phyloP scores from a whole-genome alignment of 1,284 basidiomycete genomes.

The Apiotrichum porosum region DNA sequence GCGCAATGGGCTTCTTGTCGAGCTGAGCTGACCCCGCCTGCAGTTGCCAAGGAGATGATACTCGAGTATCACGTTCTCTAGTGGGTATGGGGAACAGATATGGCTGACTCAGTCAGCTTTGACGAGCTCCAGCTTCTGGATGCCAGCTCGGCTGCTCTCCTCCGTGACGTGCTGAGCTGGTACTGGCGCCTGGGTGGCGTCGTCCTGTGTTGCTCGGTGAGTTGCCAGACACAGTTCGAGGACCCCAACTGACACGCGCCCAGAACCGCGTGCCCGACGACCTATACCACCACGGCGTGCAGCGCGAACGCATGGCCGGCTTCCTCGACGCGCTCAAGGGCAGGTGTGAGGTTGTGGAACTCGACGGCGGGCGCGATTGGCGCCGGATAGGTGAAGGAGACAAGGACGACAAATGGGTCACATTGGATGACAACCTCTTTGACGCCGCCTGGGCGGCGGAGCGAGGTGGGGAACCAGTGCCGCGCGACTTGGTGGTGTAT shows the following conservation, averaged over 20 bases:
- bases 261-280: conserved; percentile 63
- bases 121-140: conserved; percentile 71
- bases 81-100: conserved; percentile 53
- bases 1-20: too few species aligned
- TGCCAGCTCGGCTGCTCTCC: conserved; percentile 60
- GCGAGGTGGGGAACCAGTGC: conserved; percentile 8
- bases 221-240: too few species aligned
- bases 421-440: conserved; percentile 31
- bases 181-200: conserved; percentile 72
- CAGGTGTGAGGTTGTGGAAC: conserved; percentile 59
- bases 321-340: conserved; percentile 62
- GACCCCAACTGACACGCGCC: too few species aligned
- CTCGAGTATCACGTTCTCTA: conserved; percentile 50
- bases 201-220: conserved; percentile 53
- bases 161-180: conserved; percentile 67
- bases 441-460: conserved; percentile 35
- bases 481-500: conserved; percentile 49
- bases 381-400: conserved; percentile 13
- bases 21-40: too few species aligned
- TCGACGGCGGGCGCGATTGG: conserved; percentile 55
- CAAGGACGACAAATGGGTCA: conserved; percentile 22
- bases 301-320: conserved; percentile 59
- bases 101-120: conserved; percentile 53
- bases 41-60: conserved; percentile 49
- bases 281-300: conserved; percentile 65